Evolutionary conservation across 306 rosid species (phyloP).

Genomic region (Quercus suber): DNA sequence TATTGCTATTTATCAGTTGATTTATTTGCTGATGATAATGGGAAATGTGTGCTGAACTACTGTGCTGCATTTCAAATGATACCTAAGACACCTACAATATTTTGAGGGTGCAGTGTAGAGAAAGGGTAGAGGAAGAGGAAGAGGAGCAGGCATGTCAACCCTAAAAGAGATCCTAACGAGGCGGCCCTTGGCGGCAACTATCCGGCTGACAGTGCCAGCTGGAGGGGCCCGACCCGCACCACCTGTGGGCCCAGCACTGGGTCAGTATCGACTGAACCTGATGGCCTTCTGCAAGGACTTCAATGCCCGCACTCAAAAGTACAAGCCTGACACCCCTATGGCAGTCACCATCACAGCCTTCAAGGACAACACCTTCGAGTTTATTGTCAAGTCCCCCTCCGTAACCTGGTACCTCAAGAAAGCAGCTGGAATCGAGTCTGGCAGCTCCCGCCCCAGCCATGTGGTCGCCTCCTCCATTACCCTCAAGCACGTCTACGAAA

Average conservation of each 20-base stretch:
- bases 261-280: constrained; percentile 81
- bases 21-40: too few species aligned
- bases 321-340: constrained; percentile 78
- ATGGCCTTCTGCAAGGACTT: constrained; percentile 96
- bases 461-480: constrained; percentile 59
- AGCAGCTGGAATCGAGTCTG: constrained; percentile 71
- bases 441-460: constrained; percentile 73
- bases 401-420: constrained; percentile 83
- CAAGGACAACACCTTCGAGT: constrained; percentile 90
- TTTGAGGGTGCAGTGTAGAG: too few species aligned
- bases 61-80: too few species aligned
- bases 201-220: constrained; percentile 66
- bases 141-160: constrained; percentile 45
- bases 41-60: too few species aligned
- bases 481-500: constrained; percentile 72
- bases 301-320: constrained; percentile 82
- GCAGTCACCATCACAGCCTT: constrained; percentile 77
- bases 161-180: constrained; percentile 66
- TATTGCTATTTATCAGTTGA: too few species aligned
- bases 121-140: too few species aligned
- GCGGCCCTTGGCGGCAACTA: constrained; percentile 74
- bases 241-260: constrained; percentile 77
- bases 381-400: constrained; percentile 69
- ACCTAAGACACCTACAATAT: too few species aligned
- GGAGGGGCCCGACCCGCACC: constrained; percentile 74